Base-by-base conservation (phyloP, 306 rosid genomes). In the Rubus parviflorus region DNA sequence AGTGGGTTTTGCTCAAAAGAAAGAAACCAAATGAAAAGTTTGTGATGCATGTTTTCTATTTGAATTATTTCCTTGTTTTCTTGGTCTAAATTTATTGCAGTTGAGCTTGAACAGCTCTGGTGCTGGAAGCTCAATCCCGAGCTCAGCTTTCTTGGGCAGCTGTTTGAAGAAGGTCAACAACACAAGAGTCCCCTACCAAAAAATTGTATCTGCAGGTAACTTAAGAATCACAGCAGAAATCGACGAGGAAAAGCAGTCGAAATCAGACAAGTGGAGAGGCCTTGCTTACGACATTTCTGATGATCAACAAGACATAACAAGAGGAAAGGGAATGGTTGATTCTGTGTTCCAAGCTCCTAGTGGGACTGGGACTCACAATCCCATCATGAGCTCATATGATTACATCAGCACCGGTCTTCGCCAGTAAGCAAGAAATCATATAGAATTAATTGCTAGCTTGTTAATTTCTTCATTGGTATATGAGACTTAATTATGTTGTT, bases 241-340 rank as follows among this genome's bases (percentile, higher is more conserved):
- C 10, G 86, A 79, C 11, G 86, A 83, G 58, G 16, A 14, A 12
- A 37, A 75, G 57, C 86, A 83, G 64, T 79, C 86, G 2, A 17
- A 54, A 1, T 23, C 67, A 73, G 86, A 83, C 81, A 79, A 1
- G 68, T 83, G 86, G 86, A 56, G 0, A 5, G 87, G 87, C 67
- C 87, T 83, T 43, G 87, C 81, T 40, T 83, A 23, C 19, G 87
- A 83, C 71, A 0, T 4, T 7, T 83, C 87, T 46, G 87, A 83
- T 72, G 87, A 83, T 52, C 87, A 83, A 30, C 87, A 83, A 65
- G 87, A 83, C 76, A 83, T 83, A n/a, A 76, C 84, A 23, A 83
- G 87, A 83, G 87, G 87, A 67, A 83, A 83, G 75, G 87, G 87
- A 17, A 10, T 83, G 84, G 87, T 83, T 22, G 87, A 83, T 60